phyloP scores from a whole-genome alignment of 2,329 filamentous ascomycete genomes.

The Trichophyton mentagrophytes region DNA sequence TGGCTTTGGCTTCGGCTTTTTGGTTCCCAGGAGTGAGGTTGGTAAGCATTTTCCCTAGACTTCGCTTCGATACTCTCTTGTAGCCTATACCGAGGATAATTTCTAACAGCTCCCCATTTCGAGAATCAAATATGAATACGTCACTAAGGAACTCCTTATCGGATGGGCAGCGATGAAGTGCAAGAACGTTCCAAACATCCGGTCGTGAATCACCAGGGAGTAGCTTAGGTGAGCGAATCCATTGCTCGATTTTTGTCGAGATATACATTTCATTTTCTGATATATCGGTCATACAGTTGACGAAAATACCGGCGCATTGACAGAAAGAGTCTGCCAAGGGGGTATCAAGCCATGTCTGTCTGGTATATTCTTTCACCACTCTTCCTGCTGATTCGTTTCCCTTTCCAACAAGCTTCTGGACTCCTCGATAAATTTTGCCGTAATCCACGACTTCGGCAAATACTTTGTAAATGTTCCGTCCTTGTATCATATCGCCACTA shows the following conservation, averaged over 20 bases:
- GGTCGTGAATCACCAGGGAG: background rate
- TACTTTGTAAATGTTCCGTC: constrained; percentile 9
- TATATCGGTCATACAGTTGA: constrained; percentile 9
- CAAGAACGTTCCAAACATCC: constrained; percentile 3
- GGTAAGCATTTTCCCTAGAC: constrained; percentile 2
- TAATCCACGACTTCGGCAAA: constrained; percentile 19
- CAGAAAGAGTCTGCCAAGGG: constrained; percentile 6
- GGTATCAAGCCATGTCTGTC: constrained; percentile 3
- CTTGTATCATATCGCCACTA: constrained; percentile 4
- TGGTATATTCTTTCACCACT: constrained; percentile 4
- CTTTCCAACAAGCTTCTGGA: constrained; percentile 9
- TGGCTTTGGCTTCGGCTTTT: background rate
- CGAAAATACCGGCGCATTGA: constrained; percentile 7
- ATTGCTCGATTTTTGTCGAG: constrained; percentile 7
- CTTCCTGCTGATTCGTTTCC: constrained; percentile 6
- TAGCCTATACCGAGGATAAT: constrained; percentile 7
- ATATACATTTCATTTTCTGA: constrained; percentile 7
- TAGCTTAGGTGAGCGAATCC: constrained; percentile 6
- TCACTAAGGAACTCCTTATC: constrained; percentile 5
- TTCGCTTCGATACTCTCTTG: constrained; percentile 4
- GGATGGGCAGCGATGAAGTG: constrained; percentile 1
- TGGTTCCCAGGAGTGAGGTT: background rate
- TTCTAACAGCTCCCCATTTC: constrained; percentile 4
- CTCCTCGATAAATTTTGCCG: constrained; percentile 18
- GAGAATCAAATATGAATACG: constrained; percentile 5